phyloP scores from a whole-genome alignment of 768 basidiomycete genomes.

The Mrakia blollopis region DNA sequence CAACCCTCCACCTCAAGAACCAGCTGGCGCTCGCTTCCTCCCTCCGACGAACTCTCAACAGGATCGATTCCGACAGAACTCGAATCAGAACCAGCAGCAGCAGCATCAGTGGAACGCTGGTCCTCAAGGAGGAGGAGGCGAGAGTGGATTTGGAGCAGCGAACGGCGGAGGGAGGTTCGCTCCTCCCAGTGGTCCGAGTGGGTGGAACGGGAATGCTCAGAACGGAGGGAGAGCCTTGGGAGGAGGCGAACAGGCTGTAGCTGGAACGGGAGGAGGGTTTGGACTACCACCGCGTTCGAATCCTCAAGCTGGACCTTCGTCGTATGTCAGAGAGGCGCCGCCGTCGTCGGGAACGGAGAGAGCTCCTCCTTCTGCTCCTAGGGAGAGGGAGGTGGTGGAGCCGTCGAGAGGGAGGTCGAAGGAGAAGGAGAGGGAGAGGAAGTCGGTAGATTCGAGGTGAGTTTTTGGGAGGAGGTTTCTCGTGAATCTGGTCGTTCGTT shows the following conservation, averaged over 20 bases:
- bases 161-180: not conserved
- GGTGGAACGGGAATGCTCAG: not conserved
- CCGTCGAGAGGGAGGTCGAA: not conserved
- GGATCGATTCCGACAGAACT: not conserved
- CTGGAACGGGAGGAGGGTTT: not conserved
- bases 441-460: not conserved
- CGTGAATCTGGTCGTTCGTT: no score
- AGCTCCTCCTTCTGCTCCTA: not conserved
- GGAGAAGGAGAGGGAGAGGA: not conserved
- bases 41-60: not conserved
- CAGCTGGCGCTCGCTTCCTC: no score
- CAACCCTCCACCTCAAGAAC: not conserved
- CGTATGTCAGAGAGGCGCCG: not conserved
- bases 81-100: no score
- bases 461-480: not conserved
- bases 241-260: not conserved
- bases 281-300: not conserved
- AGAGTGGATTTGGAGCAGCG: not conserved
- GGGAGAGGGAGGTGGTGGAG: not conserved
- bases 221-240: not conserved
- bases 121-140: not conserved
- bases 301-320: slow-evolving; percentile 7
- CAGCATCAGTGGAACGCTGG: slow-evolving; percentile 4
- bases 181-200: slow-evolving; percentile 12
- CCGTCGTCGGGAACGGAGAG: not conserved